These are phyloP conservation scores for Cladophialophora psammophila DNA, from an alignment of 2,329 filamentous ascomycete genomes.

Conservation along the genomic window DNA sequence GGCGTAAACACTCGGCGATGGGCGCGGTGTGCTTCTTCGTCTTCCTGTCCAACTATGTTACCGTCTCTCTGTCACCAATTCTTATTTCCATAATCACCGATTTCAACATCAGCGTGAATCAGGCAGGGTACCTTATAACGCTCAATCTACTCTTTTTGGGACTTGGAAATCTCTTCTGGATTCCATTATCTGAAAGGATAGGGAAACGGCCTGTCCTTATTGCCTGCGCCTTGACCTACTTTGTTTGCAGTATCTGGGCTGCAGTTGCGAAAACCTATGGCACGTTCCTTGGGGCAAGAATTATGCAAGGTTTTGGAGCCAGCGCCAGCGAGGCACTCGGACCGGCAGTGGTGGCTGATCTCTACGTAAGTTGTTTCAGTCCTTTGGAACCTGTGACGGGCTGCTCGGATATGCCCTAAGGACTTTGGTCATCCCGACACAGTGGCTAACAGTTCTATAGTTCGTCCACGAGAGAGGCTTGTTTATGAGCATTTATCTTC, in stretches of 20 bases:
- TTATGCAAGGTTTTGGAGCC: conserved; percentile 68
- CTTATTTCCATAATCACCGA: conserved; percentile 15
- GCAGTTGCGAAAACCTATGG: conserved; percentile 64
- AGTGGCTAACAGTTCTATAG: conserved; percentile 61
- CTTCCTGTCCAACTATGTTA: conserved; percentile 29
- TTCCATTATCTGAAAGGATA: conserved; percentile 62
- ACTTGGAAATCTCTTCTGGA: conserved; percentile 67
- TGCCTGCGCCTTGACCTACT: conserved; percentile 59
- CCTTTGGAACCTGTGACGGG: conserved; percentile 35
- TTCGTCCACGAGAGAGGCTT: conserved; percentile 70
- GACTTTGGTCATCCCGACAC: neutral
- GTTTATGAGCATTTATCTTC: conserved; percentile 58
- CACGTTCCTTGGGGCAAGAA: conserved; percentile 68
- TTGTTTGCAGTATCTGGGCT: conserved; percentile 63
- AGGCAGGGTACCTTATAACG: conserved; percentile 46
- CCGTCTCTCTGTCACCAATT: conserved; percentile 20
- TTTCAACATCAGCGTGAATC: conserved; percentile 15
- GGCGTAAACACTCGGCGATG: conserved; percentile 24
- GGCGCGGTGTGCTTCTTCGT: conserved; percentile 22
- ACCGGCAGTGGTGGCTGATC: conserved; percentile 61
- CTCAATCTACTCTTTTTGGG: conserved; percentile 62
- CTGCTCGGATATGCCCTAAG: neutral
- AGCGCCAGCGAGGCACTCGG: conserved; percentile 61
- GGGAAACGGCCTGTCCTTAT: conserved; percentile 63
- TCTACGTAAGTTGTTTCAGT: too few species aligned